phyloP scores from a whole-genome alignment of 805 yeast genomes.

The Yamadazyma endophytica region DNA sequence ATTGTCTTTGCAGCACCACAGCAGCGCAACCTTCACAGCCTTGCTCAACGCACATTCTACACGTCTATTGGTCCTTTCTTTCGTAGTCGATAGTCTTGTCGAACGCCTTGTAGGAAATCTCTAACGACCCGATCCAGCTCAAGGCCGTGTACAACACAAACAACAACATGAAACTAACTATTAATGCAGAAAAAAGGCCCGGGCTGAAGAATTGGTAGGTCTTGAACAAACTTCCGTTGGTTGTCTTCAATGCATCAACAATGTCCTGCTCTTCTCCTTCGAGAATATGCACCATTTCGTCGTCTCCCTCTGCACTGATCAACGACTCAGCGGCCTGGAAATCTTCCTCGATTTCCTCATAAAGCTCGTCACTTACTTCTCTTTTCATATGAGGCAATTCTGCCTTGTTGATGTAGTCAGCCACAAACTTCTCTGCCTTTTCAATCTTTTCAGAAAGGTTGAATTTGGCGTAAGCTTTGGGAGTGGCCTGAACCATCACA shows the following conservation, averaged over 20 bases:
- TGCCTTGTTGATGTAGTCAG: background rate
- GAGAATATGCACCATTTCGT: slow-evolving; percentile 16
- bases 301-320: slow-evolving; percentile 24
- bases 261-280: slow-evolving; percentile 11
- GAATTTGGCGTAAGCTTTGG: too few species aligned
- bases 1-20: too few species aligned
- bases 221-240: slow-evolving; percentile 48
- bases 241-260: slow-evolving; percentile 4
- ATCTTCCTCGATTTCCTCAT: slow-evolving; percentile 25
- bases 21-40: too few species aligned
- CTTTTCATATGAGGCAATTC: too few species aligned
- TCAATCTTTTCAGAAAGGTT: background rate
- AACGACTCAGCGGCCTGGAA: slow-evolving; percentile 29
- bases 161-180: slow-evolving; percentile 61
- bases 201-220: slow-evolving; percentile 71
- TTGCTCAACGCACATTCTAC: too few species aligned
- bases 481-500: too few species aligned
- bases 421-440: background rate
- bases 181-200: slow-evolving; percentile 72
- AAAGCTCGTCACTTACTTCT: background rate
- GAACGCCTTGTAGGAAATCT: slow-evolving; percentile 78
- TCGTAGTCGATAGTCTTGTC: slow-evolving; percentile 60
- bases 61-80: slow-evolving; percentile 40
- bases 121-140: slow-evolving; percentile 64
- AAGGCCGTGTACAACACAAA: slow-evolving; percentile 58